Conservation (phyloP, 495 filamentous ascomycete species). For the Chaetomium fimeti region DNA sequence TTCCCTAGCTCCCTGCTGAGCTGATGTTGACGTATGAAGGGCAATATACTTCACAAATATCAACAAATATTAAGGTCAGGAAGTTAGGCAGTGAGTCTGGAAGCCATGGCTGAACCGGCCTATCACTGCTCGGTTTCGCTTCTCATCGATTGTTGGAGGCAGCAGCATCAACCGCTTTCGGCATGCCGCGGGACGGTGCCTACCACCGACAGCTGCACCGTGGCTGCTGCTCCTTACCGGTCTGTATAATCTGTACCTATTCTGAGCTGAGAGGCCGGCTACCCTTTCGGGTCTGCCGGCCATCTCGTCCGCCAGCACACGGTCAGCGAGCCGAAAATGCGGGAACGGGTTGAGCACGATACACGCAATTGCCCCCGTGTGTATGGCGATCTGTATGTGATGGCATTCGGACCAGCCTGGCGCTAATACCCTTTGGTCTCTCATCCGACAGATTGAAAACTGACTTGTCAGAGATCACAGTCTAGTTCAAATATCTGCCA, state of each 20-base stretch:
- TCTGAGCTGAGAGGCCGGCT: background rate
- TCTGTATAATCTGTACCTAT: background rate
- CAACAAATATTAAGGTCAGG: background rate
- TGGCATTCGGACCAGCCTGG: no score
- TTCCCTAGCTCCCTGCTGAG: background rate
- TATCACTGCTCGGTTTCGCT: background rate
- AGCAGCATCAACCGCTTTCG: background rate
- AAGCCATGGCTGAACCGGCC: background rate
- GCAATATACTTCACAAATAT: background rate
- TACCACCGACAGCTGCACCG: background rate
- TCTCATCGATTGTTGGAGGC: background rate
- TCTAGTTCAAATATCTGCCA: no score
- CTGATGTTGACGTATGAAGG: background rate
- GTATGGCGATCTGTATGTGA: no score
- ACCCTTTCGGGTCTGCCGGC: background rate
- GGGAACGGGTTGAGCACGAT: background rate
- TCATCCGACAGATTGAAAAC: no score
- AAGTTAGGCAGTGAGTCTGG: no score
- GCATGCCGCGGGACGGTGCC: slow-evolving; percentile 3
- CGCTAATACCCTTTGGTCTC: no score
- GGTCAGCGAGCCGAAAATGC: background rate
- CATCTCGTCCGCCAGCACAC: background rate
- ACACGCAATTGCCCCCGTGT: no score
- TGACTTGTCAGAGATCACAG: no score
- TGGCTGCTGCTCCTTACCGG: slow-evolving; percentile 1